These are phyloP conservation scores for Didymellaceae sp. DNA, from an alignment of 2,329 filamentous ascomycete genomes.

Conservation along the genomic window DNA sequence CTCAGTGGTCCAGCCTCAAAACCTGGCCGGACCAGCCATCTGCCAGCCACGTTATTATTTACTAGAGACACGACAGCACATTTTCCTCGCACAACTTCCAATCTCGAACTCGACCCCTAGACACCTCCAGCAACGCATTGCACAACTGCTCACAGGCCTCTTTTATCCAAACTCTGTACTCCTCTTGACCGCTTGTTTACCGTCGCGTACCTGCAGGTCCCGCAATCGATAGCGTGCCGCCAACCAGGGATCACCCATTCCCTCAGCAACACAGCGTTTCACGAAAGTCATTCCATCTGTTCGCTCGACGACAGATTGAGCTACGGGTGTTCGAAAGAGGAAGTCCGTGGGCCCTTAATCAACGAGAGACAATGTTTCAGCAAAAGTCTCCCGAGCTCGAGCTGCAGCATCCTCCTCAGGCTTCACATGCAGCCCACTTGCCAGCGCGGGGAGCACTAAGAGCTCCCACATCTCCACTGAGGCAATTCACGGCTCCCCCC, in stretches of 20 bases:
- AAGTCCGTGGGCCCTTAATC: conserved; percentile 31
- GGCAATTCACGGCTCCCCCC: conserved; percentile 33
- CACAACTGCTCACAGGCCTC: conserved; percentile 19
- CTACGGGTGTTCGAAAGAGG: conserved; percentile 27
- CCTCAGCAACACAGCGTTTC: conserved; percentile 32
- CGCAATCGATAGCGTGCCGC: conserved; percentile 23
- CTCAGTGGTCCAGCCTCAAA: conserved; percentile 26
- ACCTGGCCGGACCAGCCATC: conserved; percentile 24
- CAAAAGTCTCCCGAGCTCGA: conserved; percentile 25
- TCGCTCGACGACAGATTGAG: conserved; percentile 20
- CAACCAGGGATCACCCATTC: neutral
- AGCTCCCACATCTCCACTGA: conserved; percentile 26
- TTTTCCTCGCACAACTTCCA: conserved; percentile 23
- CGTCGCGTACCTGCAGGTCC: conserved; percentile 14
- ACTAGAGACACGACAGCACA: conserved; percentile 22
- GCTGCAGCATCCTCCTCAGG: conserved; percentile 30
- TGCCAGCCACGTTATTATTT: conserved; percentile 25
- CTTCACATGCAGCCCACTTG: conserved; percentile 40
- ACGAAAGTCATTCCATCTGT: conserved; percentile 29
- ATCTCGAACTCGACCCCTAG: conserved; percentile 6
- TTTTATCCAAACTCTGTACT: conserved; percentile 15
- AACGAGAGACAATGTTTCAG: conserved; percentile 28
- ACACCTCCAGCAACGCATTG: conserved; percentile 18
- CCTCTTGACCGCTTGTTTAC: conserved; percentile 22
- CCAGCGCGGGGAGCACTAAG: conserved; percentile 34